Evolutionary conservation across 371 early-diverging fungal genomes (phyloP).

Genomic region (Mucor indicus): DNA sequence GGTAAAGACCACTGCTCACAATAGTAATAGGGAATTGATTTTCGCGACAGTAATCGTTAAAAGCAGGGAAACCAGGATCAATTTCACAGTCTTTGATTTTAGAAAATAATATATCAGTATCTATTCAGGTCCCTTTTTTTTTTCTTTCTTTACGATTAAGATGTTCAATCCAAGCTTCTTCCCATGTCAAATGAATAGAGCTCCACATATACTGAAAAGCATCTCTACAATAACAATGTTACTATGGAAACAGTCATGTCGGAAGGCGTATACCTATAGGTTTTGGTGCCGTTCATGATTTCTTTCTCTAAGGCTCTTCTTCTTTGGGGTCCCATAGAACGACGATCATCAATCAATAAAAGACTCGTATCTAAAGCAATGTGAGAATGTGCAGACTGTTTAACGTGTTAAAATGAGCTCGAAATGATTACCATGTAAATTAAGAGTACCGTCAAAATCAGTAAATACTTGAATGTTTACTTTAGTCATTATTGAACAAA

Average conservation of each 20-base stretch:
- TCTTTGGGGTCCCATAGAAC: conserved; percentile 38
- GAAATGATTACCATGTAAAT: too few relatives aligned
- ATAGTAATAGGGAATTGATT: conserved; percentile 51
- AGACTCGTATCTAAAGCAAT: conserved; percentile 35
- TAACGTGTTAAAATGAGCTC: too few relatives aligned
- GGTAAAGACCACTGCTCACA: conserved; percentile 54
- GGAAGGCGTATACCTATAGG: conserved; percentile 34
- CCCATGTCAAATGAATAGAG: conserved; percentile 55
- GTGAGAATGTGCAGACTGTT: background rate
- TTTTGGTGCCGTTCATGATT: conserved; percentile 36
- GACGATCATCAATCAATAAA: conserved; percentile 42
- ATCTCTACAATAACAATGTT: conserved; percentile 17
- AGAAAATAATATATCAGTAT: background rate
- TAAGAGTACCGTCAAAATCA: conserved; percentile 47
- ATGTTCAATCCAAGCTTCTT: conserved; percentile 55
- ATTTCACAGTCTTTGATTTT: conserved; percentile 23
- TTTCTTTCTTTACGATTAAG: conserved; percentile 40
- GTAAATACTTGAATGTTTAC: conserved; percentile 41
- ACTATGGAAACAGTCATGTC: background rate
- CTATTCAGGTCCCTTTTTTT: too few relatives aligned
- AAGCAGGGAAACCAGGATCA: conserved; percentile 53
- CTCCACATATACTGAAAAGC: conserved; percentile 57
- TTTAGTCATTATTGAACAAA: too few relatives aligned
- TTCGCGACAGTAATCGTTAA: conserved; percentile 46
- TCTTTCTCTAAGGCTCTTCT: conserved; percentile 39